phyloP scores from a whole-genome alignment of 352 stramenopile genomes.

The Phytopythium montanum region DNA sequence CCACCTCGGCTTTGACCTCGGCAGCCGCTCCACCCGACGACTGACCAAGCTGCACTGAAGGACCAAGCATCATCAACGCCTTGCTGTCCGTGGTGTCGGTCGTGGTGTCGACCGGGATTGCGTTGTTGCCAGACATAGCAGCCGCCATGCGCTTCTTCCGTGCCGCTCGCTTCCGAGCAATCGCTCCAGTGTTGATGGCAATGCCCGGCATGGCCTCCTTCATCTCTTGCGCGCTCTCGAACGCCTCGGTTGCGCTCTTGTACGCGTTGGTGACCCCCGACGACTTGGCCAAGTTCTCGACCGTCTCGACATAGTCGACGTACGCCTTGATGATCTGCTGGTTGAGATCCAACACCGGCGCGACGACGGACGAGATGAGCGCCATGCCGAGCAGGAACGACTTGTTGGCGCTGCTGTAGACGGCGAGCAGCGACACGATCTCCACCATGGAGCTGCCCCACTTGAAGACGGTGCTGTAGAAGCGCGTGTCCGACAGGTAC shows the following conservation, averaged over 20 bases:
- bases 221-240: constrained; percentile 10
- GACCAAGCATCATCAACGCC: background rate
- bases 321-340: constrained; percentile 52
- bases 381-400: constrained; percentile 24
- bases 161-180: constrained; percentile 1
- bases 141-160: background rate
- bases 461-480: constrained; percentile 44
- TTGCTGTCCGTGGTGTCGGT: background rate
- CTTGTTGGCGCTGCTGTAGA: constrained; percentile 22
- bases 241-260: constrained; percentile 12
- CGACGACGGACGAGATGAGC: constrained; percentile 33
- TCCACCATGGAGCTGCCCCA: constrained; percentile 47
- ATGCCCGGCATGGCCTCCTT: constrained; percentile 10
- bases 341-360: constrained; percentile 48
- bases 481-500: constrained; percentile 46
- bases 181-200: constrained; percentile 9
- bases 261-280: constrained; percentile 19
- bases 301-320: constrained; percentile 39
- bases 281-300: constrained; percentile 23
- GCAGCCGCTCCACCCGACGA: background rate
- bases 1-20: background rate
- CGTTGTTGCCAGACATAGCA: background rate
- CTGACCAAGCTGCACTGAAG: background rate
- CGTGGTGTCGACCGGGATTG: background rate
- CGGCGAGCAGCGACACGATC: constrained; percentile 34